Evolutionary conservation across 1,284 basidiomycete genomes (phyloP).

Genomic region (Athelia psychrophila): DNA sequence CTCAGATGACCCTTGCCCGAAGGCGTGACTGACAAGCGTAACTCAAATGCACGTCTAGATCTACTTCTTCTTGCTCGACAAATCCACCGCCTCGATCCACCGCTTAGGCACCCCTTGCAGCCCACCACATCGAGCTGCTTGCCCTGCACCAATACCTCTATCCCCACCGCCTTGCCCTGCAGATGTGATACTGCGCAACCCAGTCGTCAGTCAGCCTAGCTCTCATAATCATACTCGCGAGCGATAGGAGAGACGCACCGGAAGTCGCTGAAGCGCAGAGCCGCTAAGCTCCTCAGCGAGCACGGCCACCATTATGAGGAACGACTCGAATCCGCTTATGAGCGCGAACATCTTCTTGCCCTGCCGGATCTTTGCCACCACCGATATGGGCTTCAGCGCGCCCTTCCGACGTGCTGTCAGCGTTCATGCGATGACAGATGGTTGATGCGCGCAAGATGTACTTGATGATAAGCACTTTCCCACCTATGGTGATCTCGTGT

Average conservation of each 20-base stretch:
- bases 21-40: no score
- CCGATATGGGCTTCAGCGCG: conserved; percentile 61
- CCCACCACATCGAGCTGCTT: conserved; percentile 68
- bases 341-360: conserved; percentile 79
- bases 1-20: no score
- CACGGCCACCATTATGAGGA: conserved; percentile 64
- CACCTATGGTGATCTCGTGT: conserved; percentile 57
- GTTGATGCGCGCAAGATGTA: conserved; percentile 19
- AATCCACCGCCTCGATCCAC: conserved; percentile 48
- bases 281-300: conserved; percentile 76
- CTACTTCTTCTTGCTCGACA: conserved; percentile 39
- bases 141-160: conserved; percentile 81
- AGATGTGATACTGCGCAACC: conserved; percentile 47
- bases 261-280: conserved; percentile 77
- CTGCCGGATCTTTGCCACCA: conserved; percentile 70
- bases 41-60: no score
- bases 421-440: neutral
- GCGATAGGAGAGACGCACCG: conserved; percentile 39
- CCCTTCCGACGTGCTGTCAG: conserved; percentile 60
- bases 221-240: no score
- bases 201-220: neutral
- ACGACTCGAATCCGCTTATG: conserved; percentile 79
- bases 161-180: conserved; percentile 49
- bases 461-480: conserved; percentile 53
- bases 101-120: conserved; percentile 65